Evolutionary conservation across 2,329 filamentous ascomycete species (phyloP).

Genomic region (Drechslera avenae): DNA sequence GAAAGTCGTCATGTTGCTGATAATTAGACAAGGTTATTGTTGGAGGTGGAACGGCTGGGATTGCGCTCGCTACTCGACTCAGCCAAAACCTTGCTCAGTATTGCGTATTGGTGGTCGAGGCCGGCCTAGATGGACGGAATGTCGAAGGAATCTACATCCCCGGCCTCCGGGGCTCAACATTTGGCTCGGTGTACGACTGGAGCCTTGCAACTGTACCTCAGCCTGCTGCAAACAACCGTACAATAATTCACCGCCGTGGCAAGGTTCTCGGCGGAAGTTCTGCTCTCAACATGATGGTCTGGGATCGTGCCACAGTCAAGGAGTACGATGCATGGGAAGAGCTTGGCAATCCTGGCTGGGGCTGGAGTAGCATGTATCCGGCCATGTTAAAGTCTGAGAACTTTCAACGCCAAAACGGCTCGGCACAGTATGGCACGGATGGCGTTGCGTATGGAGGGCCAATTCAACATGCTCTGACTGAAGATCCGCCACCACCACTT

Average conservation of each 20-base stretch:
- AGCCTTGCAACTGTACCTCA: constrained; percentile 54
- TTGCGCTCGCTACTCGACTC: constrained; percentile 29
- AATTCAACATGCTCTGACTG: constrained; percentile 46
- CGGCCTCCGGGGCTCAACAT: constrained; percentile 25
- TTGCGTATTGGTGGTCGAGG: constrained; percentile 28
- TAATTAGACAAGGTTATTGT: constrained; percentile 12
- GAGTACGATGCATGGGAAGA: constrained; percentile 60
- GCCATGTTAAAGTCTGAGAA: constrained; percentile 41
- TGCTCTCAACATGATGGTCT: constrained; percentile 44
- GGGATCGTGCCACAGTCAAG: constrained; percentile 38
- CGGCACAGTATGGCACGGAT: constrained; percentile 26
- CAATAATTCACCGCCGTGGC: constrained; percentile 21
- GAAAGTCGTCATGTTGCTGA: not conserved
- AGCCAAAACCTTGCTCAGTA: constrained; percentile 29
- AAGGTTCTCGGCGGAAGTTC: constrained; percentile 43
- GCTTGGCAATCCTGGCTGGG: constrained; percentile 62
- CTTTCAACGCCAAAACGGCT: constrained; percentile 25
- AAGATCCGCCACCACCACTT: constrained; percentile 52
- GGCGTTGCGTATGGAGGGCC: constrained; percentile 38
- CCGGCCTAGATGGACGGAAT: constrained; percentile 30
- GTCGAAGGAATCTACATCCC: constrained; percentile 29
- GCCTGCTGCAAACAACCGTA: constrained; percentile 42
- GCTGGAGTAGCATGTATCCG: constrained; percentile 54
- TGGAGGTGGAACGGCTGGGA: constrained; percentile 28
- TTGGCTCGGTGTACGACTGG: constrained; percentile 30